Conservation (phyloP, 2,329 filamentous ascomycete species). For the Hymenotorrendiella dingleyae region DNA sequence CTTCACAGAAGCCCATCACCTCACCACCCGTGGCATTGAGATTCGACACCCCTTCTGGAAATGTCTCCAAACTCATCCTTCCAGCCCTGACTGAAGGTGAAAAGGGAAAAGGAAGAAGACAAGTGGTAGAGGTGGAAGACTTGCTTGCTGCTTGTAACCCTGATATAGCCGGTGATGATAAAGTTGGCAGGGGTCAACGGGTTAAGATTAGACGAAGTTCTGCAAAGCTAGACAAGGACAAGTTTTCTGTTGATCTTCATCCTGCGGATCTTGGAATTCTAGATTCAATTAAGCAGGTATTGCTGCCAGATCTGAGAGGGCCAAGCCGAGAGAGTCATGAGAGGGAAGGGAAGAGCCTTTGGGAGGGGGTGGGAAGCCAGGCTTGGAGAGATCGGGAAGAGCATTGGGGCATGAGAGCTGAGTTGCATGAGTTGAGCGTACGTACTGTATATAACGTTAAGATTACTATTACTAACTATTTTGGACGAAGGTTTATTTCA, state of each 20-base stretch:
- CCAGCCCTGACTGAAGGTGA: slow-evolving; percentile 5
- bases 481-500: slow-evolving; percentile 44
- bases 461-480: slow-evolving; percentile 17
- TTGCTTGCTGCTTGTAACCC: slow-evolving; percentile 34
- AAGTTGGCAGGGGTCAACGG: slow-evolving; percentile 3
- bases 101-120: slow-evolving; percentile 1
- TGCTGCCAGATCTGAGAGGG: slow-evolving; percentile 24
- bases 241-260: slow-evolving; percentile 45
- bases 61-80: slow-evolving; percentile 2
- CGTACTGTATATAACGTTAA: slow-evolving; percentile 35
- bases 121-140: slow-evolving; percentile 10
- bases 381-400: slow-evolving; percentile 19
- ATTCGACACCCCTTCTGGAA: slow-evolving; percentile 9
- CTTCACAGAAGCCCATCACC: slow-evolving; percentile 2
- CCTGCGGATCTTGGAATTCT: slow-evolving; percentile 48
- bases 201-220: slow-evolving; percentile 38
- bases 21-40: slow-evolving; percentile 11
- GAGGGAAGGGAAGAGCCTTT: slow-evolving; percentile 2
- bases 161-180: slow-evolving; percentile 31
- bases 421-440: slow-evolving; percentile 54
- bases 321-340: neutral
- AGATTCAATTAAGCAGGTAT: slow-evolving; percentile 40
- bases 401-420: slow-evolving; percentile 37
- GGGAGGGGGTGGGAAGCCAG: slow-evolving; percentile 15
- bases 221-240: slow-evolving; percentile 44